Percentiles rank a stretch among this genome's conserved stretches.
Evolutionary conservation across 1,284 basidiomycete genomes (phyloP).

Genomic region (Exobasidium rhododendri): DNA sequence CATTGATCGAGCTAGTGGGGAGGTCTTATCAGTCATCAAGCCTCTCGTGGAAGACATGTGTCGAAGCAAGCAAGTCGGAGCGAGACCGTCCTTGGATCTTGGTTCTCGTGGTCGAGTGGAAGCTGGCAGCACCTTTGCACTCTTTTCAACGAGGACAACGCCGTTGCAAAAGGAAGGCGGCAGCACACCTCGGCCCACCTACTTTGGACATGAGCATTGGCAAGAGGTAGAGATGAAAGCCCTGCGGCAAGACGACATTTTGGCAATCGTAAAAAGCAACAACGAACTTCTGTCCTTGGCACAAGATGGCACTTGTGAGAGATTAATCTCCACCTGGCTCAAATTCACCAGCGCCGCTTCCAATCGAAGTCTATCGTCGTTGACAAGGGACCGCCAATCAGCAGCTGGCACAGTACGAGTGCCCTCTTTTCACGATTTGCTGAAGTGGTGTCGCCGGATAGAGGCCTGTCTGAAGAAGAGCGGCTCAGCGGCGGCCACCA

Average conservation of each 20-base stretch:
- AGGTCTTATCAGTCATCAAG: constrained; percentile 45
- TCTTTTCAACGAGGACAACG: constrained; percentile 55
- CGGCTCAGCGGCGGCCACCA: neutral
- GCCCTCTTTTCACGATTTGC: constrained; percentile 78
- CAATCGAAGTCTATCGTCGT: neutral
- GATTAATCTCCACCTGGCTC: constrained; percentile 41
- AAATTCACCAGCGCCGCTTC: constrained; percentile 10
- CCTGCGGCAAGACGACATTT: constrained; percentile 35
- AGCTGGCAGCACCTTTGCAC: constrained; percentile 56
- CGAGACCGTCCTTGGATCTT: constrained; percentile 63
- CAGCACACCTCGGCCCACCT: constrained; percentile 17
- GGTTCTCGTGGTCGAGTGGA: constrained; percentile 53
- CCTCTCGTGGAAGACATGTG: constrained; percentile 73
- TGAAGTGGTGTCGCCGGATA: constrained; percentile 80
- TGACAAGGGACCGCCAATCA: neutral
- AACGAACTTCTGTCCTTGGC: constrained; percentile 24
- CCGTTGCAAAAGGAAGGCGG: neutral
- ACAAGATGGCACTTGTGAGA: constrained; percentile 22
- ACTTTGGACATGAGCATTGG: constrained; percentile 68
- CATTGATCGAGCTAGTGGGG: constrained; percentile 64
- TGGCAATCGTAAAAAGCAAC: constrained; percentile 32
- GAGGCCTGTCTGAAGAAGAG: constrained; percentile 59
- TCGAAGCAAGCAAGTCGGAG: constrained; percentile 69
- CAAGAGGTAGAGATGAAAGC: constrained; percentile 33
- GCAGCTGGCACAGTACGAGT: constrained; percentile 55